Percentiles rank a stretch among this genome's conserved stretches.
Evolutionary conservation across 345 rosid species (phyloP).

Genomic region (Dipteronia sinensis): DNA sequence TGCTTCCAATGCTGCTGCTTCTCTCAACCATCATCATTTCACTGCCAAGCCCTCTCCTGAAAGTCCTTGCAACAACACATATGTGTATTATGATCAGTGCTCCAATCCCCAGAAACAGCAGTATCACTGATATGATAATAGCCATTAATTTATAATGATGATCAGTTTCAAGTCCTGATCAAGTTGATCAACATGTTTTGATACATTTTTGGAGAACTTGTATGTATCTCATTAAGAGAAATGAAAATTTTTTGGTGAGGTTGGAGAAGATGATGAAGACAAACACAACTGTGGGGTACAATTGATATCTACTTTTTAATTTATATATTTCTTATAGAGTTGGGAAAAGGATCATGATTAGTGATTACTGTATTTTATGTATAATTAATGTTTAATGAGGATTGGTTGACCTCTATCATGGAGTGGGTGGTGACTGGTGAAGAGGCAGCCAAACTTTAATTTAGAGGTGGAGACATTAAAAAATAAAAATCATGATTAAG

Average conservation of each 20-base stretch:
- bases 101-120: conserved; percentile 45
- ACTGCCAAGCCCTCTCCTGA: conserved; percentile 22
- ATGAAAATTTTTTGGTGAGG: conserved; percentile 8
- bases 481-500: conserved; percentile 13
- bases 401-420: conserved; percentile 18
- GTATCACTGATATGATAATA: conserved; percentile 33
- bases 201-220: background rate
- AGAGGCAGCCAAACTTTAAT: background rate
- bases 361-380: background rate
- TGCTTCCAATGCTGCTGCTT: conserved; percentile 4
- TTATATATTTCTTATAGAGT: too few species aligned
- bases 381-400: conserved; percentile 4
- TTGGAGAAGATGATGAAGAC: background rate
- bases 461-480: conserved; percentile 3
- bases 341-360: background rate
- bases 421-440: conserved; percentile 25
- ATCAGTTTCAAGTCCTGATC: too few species aligned
- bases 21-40: background rate
- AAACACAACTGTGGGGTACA: background rate
- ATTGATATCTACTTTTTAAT: background rate
- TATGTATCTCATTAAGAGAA: background rate
- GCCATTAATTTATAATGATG: conserved; percentile 25
- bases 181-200: background rate
- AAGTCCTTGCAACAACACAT: conserved; percentile 43
- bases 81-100: conserved; percentile 43